A percentile compares a stretch with the other conserved stretches of the same genome.
phyloP scores from a whole-genome alignment of 352 stramenopile genomes.

The Pythium pectinolyticum region DNA sequence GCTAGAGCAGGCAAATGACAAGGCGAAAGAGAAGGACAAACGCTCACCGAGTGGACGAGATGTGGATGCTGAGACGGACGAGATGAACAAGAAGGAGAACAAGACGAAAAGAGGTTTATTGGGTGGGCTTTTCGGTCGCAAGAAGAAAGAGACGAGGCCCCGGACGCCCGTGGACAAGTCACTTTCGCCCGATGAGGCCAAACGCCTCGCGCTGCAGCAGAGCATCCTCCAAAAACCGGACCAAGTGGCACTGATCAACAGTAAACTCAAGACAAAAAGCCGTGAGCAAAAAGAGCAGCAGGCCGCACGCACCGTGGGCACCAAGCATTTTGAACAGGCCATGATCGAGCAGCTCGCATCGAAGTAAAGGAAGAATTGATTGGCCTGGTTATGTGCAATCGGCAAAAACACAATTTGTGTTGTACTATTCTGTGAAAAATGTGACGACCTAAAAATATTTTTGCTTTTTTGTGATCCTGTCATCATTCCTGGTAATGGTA shows the following conservation, averaged over 20 bases:
- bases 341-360: constrained; percentile 49
- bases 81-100: constrained; percentile 20
- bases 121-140: background rate
- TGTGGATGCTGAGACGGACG: background rate
- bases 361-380: too few relatives aligned
- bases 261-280: constrained; percentile 36
- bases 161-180: background rate
- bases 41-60: background rate
- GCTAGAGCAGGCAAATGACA: constrained; percentile 43
- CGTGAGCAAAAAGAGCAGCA: constrained; percentile 42
- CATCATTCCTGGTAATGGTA: too few relatives aligned
- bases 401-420: too few relatives aligned
- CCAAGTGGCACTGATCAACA: constrained; percentile 30
- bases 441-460: too few relatives aligned
- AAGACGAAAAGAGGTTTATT: constrained; percentile 18
- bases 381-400: constrained; percentile 10
- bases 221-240: constrained; percentile 25
- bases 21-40: constrained; percentile 7
- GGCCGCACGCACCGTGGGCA: constrained; percentile 37
- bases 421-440: too few relatives aligned
- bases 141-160: background rate
- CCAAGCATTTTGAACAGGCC: constrained; percentile 46
- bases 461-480: too few relatives aligned
- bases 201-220: constrained; percentile 35
- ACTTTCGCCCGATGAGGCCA: constrained; percentile 37